Evolutionary conservation across 164 flowering plant genomes (phyloP), one percentile per base, ranked within the genome.

Genomic region (Kalanchoe fedtschenkoi): DNA sequence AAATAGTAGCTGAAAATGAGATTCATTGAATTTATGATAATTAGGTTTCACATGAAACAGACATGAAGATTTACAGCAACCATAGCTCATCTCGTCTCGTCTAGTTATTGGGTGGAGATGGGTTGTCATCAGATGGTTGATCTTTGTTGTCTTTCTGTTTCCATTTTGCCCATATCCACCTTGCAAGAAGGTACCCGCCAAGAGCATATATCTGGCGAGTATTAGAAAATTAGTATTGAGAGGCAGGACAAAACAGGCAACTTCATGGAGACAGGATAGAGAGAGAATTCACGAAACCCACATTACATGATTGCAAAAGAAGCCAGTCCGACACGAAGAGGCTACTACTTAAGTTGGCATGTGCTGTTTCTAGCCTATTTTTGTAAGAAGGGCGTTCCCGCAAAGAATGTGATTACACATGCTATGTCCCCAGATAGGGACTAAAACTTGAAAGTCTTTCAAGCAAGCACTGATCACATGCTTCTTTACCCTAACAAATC

Each of bases 121-220:
- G 28, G 28, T 19, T 37, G 17, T 34, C 41, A 21, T 34, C 42
- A 13, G 61, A 58, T 19, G 38, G 38, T 33, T 37, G 38, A 58
- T 58, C 41, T 11, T 37, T 58, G 15, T 19, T 37, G 1, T 26
- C 26, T 41, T 11, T 58, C 61, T 58, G 39, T 34, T 58, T 58
- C 61, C 61, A 58, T 17, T 58, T 58, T 37, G 39, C 61, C 61
- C 61, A 58, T 37, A 58, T 33, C 61, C 61, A 58, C 41, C 41
- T 58, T 22, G 61, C 42, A 33, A 58, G 28, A 22, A 58, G 41
- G 28, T 33, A 58, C 34, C 61, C 61, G 24, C 61, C 61, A 34
- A 58, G 41, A 34, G 61, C 61, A 34, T 34, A 58, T 15, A 58
- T 41, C 61, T 58, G 61, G 41, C 30, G 14, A 47, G 15, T 47